Percentiles rank a stretch among this genome's conserved stretches.
phyloP scores from a whole-genome alignment of 2,329 filamentous ascomycete genomes.

The Cordyceps fumosorosea region DNA sequence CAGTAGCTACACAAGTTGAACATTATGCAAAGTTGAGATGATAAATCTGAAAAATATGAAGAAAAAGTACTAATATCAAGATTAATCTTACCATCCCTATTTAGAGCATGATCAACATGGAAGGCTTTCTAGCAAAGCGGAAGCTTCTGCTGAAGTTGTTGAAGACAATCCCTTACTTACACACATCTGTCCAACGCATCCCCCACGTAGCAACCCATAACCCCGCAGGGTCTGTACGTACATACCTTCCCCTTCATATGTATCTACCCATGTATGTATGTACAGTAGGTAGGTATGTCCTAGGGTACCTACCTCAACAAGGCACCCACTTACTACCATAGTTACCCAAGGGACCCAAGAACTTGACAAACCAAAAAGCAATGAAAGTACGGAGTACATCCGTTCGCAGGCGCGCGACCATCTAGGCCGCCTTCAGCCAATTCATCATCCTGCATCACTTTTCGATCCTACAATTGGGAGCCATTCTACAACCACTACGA shows the following conservation, averaged over 20 bases:
- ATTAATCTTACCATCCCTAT: background rate
- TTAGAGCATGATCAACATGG: background rate
- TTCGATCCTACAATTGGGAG: background rate
- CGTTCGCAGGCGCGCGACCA: background rate
- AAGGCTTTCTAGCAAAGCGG: background rate
- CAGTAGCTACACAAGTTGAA: no score
- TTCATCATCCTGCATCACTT: slow-evolving; percentile 1
- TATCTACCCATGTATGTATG: no score
- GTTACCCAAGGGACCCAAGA: background rate
- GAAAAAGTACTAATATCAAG: no score
- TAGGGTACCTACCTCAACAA: background rate
- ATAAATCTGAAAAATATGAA: no score
- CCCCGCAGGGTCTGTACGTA: no score
- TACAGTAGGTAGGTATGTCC: background rate
- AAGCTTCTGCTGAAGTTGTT: background rate
- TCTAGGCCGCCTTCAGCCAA: background rate
- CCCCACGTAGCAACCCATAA: no score
- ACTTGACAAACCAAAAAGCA: background rate
- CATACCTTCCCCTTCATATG: no score
- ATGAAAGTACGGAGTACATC: no score
- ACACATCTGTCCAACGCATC: no score
- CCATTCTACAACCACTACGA: background rate
- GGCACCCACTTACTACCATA: no score
- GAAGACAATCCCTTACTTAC: no score
- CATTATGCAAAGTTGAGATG: no score